Percentiles rank a stretch among this genome's conserved stretches.
Evolutionary conservation across 805 yeast genomes (phyloP).

Genomic region (Debaryomyces maramus): DNA sequence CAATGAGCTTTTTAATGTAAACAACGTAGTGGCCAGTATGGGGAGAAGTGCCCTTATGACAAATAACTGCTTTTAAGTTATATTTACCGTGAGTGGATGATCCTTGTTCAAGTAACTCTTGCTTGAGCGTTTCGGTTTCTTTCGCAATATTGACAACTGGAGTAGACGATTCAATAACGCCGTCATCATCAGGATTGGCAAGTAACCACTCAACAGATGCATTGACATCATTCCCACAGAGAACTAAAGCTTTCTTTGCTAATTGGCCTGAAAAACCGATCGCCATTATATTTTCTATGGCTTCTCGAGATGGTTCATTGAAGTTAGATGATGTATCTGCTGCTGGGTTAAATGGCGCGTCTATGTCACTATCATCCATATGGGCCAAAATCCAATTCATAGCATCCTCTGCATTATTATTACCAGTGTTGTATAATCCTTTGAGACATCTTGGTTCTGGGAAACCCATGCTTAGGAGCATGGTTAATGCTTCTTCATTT

Average conservation of each 20-base stretch:
- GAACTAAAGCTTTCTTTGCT: conserved; percentile 69
- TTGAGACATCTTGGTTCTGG: conserved; percentile 60
- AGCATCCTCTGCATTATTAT: conserved; percentile 64
- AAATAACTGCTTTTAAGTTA: conserved; percentile 61
- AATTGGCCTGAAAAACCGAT: conserved; percentile 80
- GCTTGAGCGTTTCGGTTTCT: conserved; percentile 16
- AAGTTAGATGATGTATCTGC: conserved; percentile 15
- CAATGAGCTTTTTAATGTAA: conserved; percentile 50
- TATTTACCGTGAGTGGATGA: conserved; percentile 34
- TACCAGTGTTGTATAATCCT: conserved; percentile 75
- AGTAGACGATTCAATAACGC: conserved; percentile 38
- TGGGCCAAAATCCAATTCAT: conserved; percentile 90
- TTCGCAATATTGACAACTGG: conserved; percentile 29
- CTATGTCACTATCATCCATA: conserved; percentile 81
- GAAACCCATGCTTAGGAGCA: conserved; percentile 85
- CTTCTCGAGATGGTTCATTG: conserved; percentile 30
- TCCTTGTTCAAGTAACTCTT: conserved; percentile 11
- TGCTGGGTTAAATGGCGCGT: conserved; percentile 53
- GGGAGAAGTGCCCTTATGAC: conserved; percentile 87
- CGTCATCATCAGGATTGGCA: conserved; percentile 75
- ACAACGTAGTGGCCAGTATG: conserved; percentile 94
- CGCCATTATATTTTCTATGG: conserved; percentile 48
- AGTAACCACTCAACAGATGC: conserved; percentile 92
- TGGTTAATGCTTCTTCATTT: conserved; percentile 52
- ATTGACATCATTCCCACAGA: conserved; percentile 62